A percentile compares a stretch with the other conserved stretches of the same genome.
phyloP scores from a whole-genome alignment of 2,329 filamentous ascomycete genomes.

The Calonectria fujianensis region DNA sequence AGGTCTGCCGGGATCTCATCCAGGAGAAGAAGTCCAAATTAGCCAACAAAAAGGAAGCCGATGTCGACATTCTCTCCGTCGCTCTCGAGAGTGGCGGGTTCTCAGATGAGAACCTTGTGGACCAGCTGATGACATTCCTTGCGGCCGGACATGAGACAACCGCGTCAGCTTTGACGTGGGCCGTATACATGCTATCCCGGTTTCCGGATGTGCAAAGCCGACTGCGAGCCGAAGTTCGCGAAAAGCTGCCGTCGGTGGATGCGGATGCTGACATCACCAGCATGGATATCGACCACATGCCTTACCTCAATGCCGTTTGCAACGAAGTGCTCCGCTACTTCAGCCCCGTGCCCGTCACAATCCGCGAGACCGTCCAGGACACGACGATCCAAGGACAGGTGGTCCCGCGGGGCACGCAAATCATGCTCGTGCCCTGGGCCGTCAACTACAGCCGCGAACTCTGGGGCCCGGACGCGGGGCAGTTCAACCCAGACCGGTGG shows the following conservation, averaged over 20 bases:
- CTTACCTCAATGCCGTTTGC: constrained; percentile 87
- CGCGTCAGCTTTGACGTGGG: constrained; percentile 84
- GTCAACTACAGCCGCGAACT: constrained; percentile 81
- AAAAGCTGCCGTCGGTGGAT: constrained; percentile 72
- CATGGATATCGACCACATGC: constrained; percentile 80
- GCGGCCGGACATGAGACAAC: constrained; percentile 90
- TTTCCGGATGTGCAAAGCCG: constrained; percentile 79
- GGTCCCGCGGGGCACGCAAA: constrained; percentile 81
- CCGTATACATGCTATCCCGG: constrained; percentile 80
- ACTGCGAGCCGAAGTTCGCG: constrained; percentile 81
- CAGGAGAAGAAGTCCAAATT: constrained; percentile 78
- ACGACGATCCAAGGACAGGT: constrained; percentile 79
- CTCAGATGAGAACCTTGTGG: constrained; percentile 85
- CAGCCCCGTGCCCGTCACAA: constrained; percentile 81
- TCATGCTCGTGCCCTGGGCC: constrained; percentile 80
- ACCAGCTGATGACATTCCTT: constrained; percentile 94
- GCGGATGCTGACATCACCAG: constrained; percentile 61
- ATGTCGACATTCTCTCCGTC: constrained; percentile 86
- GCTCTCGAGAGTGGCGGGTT: constrained; percentile 86
- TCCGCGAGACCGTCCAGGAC: constrained; percentile 79
- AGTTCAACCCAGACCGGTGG: constrained; percentile 89
- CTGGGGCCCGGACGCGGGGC: constrained; percentile 85
- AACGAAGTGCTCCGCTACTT: constrained; percentile 85
- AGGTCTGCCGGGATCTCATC: constrained; percentile 81
- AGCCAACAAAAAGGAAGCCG: constrained; percentile 68